These are phyloP conservation scores for Blastocladiella britannica DNA, from an alignment of 192 early-diverging fungal genomes.

Conservation along the genomic window DNA sequence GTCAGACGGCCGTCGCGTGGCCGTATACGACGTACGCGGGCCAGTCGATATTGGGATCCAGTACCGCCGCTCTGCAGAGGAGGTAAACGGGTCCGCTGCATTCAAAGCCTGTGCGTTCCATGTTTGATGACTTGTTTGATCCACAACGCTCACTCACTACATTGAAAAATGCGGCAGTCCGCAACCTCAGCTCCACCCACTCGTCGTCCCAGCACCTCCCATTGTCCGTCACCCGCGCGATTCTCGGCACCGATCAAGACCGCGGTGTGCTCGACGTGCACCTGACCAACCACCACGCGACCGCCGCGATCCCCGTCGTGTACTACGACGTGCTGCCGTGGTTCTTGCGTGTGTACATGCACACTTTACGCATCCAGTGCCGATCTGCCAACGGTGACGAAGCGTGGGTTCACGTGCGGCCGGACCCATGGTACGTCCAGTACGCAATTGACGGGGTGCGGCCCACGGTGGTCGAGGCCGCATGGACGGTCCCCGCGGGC, in stretches of 20 bases:
- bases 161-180: no score
- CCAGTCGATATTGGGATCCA: no score
- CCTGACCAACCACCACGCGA: slow-evolving; percentile 41
- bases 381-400: neutral
- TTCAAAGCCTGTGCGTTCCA: no score
- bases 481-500: slow-evolving; percentile 40
- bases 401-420: neutral
- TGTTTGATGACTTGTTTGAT: no score
- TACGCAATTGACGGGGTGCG: slow-evolving; percentile 59
- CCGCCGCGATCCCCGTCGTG: slow-evolving; percentile 18
- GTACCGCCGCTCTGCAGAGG: no score
- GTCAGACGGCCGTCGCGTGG: no score
- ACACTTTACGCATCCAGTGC: slow-evolving; percentile 37
- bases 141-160: no score
- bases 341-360: slow-evolving; percentile 75
- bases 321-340: slow-evolving; percentile 74
- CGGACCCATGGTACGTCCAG: slow-evolving; percentile 39
- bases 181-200: neutral
- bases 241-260: slow-evolving; percentile 56
- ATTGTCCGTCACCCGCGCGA: slow-evolving; percentile 9
- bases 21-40: no score
- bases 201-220: slow-evolving; percentile 14
- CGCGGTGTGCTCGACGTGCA: slow-evolving; percentile 57
- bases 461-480: slow-evolving; percentile 59
- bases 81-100: no score